These are phyloP conservation scores for Pichia cactophila DNA, from an alignment of 1,139 yeast species.

Conservation along the genomic window DNA sequence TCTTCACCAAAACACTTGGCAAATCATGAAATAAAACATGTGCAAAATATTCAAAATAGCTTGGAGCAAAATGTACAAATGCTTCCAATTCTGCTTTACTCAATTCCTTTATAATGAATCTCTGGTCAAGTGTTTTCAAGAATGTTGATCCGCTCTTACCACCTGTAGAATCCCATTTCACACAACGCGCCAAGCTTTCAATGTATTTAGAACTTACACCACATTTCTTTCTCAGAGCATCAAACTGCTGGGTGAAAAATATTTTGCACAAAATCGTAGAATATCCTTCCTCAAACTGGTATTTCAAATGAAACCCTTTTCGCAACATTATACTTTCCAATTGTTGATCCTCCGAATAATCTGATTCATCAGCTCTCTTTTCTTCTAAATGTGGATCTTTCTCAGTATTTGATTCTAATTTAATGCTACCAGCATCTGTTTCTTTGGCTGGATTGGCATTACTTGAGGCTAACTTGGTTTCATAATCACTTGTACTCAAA, in stretches of 20 bases:
- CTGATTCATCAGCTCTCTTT: neutral
- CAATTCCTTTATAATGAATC: slow-evolving; percentile 84
- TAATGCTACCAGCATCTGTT: neutral
- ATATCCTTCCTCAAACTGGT: slow-evolving; percentile 81
- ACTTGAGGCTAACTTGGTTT: slow-evolving; percentile 25
- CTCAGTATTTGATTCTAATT: neutral
- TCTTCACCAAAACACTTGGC: slow-evolving; percentile 90
- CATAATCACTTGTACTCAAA: slow-evolving; percentile 75
- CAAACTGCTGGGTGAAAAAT: slow-evolving; percentile 93
- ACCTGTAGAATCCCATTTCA: slow-evolving; percentile 93
- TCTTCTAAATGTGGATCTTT: neutral
- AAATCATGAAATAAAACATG: slow-evolving; percentile 92
- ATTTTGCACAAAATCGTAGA: slow-evolving; percentile 86
- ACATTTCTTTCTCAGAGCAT: slow-evolving; percentile 82
- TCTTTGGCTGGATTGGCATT: neutral
- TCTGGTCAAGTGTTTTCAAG: slow-evolving; percentile 81
- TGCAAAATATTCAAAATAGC: slow-evolving; percentile 91
- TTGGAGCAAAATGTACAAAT: slow-evolving; percentile 91
- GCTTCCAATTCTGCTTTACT: slow-evolving; percentile 88
- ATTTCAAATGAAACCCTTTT: slow-evolving; percentile 82
- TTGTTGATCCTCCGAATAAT: slow-evolving; percentile 1
- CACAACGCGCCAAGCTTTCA: slow-evolving; percentile 86
- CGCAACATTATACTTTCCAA: slow-evolving; percentile 70
- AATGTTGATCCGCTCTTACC: slow-evolving; percentile 96
- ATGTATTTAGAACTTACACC: slow-evolving; percentile 70